Percentiles rank a stretch among this genome's conserved stretches.
Conservation (phyloP, 2,329 filamentous ascomycete species). For the Teratosphaeria viscida region DNA sequence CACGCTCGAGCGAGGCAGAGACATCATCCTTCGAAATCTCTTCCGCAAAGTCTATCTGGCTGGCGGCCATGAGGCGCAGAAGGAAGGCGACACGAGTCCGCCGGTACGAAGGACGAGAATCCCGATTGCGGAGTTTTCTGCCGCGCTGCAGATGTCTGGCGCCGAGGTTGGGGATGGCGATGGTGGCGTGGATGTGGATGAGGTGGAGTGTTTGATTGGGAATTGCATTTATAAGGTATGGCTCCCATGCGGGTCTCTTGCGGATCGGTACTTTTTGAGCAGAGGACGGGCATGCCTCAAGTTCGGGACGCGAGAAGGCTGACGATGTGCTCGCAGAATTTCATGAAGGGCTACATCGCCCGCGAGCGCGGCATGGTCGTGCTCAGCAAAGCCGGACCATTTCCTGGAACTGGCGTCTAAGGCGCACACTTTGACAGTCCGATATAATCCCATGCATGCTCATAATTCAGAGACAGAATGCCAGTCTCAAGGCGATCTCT, state of each 20-base stretch:
- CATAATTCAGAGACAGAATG: no score
- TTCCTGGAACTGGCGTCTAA: slow-evolving; percentile 73
- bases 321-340: slow-evolving; percentile 44
- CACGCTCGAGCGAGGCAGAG: slow-evolving; percentile 81
- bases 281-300: not conserved
- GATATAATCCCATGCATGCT: not conserved
- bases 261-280: not conserved
- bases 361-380: slow-evolving; percentile 84
- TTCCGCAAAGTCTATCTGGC: slow-evolving; percentile 82
- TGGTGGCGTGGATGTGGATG: slow-evolving; percentile 68
- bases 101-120: slow-evolving; percentile 63
- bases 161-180: slow-evolving; percentile 42
- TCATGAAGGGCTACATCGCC: slow-evolving; percentile 98
- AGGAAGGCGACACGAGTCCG: slow-evolving; percentile 48
- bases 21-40: slow-evolving; percentile 84
- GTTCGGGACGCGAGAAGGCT: not conserved
- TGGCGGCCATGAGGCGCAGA: slow-evolving; percentile 69
- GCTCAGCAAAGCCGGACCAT: slow-evolving; percentile 78
- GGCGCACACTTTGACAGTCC: not conserved
- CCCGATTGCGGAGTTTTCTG: slow-evolving; percentile 71
- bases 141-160: slow-evolving; percentile 63
- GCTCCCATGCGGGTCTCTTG: slow-evolving; percentile 4
- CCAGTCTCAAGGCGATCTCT: not conserved
- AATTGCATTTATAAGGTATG: slow-evolving; percentile 97
- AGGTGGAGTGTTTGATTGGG: slow-evolving; percentile 88